Base-by-base conservation (phyloP, 1,139 yeast species). In the Sugiyamaella grinbergsii region DNA sequence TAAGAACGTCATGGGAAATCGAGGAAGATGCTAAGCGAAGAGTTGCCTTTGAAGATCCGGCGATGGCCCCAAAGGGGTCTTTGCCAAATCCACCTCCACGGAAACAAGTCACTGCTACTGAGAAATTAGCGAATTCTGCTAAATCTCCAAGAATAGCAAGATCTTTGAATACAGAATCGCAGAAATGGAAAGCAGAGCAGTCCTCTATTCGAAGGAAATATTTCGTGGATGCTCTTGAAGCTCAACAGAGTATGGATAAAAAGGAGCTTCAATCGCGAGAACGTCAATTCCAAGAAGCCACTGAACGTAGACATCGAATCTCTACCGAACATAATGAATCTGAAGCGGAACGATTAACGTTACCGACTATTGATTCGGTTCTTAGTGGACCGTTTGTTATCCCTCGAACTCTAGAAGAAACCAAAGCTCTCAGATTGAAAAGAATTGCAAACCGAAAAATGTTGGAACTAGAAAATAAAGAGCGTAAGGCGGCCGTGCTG, bases 201-300 rank as follows among this genome's bases (percentile, higher is more conserved):
- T 82, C 89, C 19, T 82, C 81, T 51, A 74, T 88, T 62, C 84
- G 96, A 68, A 80, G 95, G 63, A 72, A 78, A 53, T 89, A 82
- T 70, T 78, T 85, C 61, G 75, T 75, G 54, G 85, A 83, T 57
- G 79, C 95, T 5, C 81, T 87, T 61, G 66, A 77, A 50, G 72
- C 75, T 15, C 95, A 87, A 65, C 83, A 80, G 49, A 63, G 70
- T 51, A 75, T 79, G 64, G 72, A 83, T 49, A 65, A 73, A 51
- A 66, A 67, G 42, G 68, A 50, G 22, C 51, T 62, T 49, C 51
- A 56, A 34, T 23, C 43, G 15, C 64, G 70, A 43, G 67, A 67
- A 50, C 62, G 51, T 49, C 55, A 57, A 45, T 57, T 54, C 51
- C 59, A 58, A 53, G 65, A 66, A 65, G 68, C 69, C 49, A 61